Conservation (phyloP, 768 basidiomycete species). For the Termitomyces sp. region DNA sequence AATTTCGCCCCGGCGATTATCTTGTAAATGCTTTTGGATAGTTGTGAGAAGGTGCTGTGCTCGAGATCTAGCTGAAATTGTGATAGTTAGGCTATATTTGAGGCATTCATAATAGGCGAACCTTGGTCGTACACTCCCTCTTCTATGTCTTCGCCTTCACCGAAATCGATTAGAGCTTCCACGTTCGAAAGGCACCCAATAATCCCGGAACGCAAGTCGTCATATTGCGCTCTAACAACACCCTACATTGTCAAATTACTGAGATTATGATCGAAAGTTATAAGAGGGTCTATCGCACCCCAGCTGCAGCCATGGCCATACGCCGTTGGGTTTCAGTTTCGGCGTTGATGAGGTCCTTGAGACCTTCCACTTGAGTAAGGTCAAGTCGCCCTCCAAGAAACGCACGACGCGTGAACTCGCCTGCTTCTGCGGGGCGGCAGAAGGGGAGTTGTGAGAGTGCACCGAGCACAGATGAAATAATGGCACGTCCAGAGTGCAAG, state of each 20-base stretch:
- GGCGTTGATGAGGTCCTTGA: slow-evolving; percentile 84
- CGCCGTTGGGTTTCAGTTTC: slow-evolving; percentile 83
- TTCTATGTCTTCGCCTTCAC: slow-evolving; percentile 88
- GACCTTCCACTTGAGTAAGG: slow-evolving; percentile 84
- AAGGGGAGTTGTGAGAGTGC: slow-evolving; percentile 59
- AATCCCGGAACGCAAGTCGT: slow-evolving; percentile 59
- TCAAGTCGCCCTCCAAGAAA: slow-evolving; percentile 80
- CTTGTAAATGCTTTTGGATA: slow-evolving; percentile 59
- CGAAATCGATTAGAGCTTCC: slow-evolving; percentile 92
- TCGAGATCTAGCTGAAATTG: slow-evolving; percentile 45
- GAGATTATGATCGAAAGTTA: slow-evolving; percentile 1
- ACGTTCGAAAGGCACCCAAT: slow-evolving; percentile 73
- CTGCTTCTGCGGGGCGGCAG: slow-evolving; percentile 77
- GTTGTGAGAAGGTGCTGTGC: slow-evolving; percentile 44
- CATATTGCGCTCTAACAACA: slow-evolving; percentile 51
- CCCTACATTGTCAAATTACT: slow-evolving; percentile 47
- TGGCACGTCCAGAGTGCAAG: slow-evolving; percentile 81
- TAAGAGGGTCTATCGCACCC: slow-evolving; percentile 42
- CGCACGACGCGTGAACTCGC: slow-evolving; percentile 87
- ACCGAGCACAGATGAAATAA: slow-evolving; percentile 65
- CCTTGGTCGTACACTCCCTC: slow-evolving; percentile 76
- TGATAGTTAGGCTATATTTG: neutral
- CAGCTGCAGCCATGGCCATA: slow-evolving; percentile 64
- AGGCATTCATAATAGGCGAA: slow-evolving; percentile 20
- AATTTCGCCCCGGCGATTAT: slow-evolving; percentile 79